Base-by-base conservation (phyloP, 306 rosid species). In the Lithocarpus polystachyus region DNA sequence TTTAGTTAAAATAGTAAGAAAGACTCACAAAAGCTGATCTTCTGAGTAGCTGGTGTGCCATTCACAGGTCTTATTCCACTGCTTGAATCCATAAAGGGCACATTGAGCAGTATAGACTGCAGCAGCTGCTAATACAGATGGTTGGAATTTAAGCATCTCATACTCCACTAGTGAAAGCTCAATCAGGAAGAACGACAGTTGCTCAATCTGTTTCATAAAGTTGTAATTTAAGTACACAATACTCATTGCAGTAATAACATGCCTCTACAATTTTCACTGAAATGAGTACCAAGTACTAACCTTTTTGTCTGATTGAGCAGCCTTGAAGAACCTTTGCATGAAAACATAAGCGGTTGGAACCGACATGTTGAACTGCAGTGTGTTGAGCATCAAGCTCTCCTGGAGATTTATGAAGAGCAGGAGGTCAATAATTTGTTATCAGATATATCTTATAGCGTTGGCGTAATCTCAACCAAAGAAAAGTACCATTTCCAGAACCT, bases 101-200 rank as follows among this genome's bases (percentile, higher is more conserved):
- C 92, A 91, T 11, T 91, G 97, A 65, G 97, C 96, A 2, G 97
- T 62, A 52, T 91, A 93, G 71, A 89, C 90, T 35, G 99, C 99
- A n/a, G 96, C 88, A 12, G 98, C 99, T 29, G 99, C 97, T 19
- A 91, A 65, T 64, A 89, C 33, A 43, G 99, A 96, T 52, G 99
- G 96, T 20, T 92, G 86, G 77, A 85, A 96, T 84, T 89, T 88
- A 68, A 96, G 81, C 98, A 91, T 96, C 79, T 89, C 90, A 53
- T 88, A 93, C 83, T 96, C 98, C 74, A 93, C 98, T 0, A 96
- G 91, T 51, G 93, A 90, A 37, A 96, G 97, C 87, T 96, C 99
- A 6, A 91, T 80, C 84, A 96, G 75, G 93, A 96, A 96, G 91
- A 91, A 96, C 33, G 97, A 89, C 19, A 92, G 80, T 10, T 83